Percentiles rank a stretch among this genome's conserved stretches.
phyloP scores from a whole-genome alignment of 768 basidiomycete species.

The Cyathus striatus region DNA sequence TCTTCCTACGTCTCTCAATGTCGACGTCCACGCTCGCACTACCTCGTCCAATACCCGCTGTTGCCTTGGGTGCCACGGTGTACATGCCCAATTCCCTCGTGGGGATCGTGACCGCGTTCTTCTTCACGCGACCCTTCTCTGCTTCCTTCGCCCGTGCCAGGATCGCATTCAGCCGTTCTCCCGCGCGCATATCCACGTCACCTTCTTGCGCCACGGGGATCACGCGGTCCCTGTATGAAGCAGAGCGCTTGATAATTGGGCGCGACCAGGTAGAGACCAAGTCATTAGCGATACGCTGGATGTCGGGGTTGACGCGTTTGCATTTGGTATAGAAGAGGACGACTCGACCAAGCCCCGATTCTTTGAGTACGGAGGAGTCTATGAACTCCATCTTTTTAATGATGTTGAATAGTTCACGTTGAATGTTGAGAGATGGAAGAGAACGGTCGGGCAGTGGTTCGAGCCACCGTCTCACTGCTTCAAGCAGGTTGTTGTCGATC shows the following conservation, averaged over 20 bases:
- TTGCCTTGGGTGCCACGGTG: constrained; percentile 68
- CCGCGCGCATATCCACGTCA: constrained; percentile 28
- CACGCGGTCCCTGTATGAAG: constrained; percentile 72
- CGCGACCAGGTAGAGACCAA: constrained; percentile 86
- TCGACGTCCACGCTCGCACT: constrained; percentile 68
- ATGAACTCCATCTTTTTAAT: constrained; percentile 89
- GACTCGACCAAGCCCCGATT: constrained; percentile 84
- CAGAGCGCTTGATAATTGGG: constrained; percentile 86
- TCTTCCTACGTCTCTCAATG: constrained; percentile 66
- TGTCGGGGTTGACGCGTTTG: constrained; percentile 80
- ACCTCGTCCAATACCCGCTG: constrained; percentile 43
- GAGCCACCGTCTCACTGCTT: constrained; percentile 86
- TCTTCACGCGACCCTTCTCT: constrained; percentile 65
- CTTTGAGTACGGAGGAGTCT: constrained; percentile 85
- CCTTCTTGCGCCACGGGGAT: constrained; percentile 52
- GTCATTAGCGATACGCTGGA: constrained; percentile 75
- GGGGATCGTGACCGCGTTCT: constrained; percentile 83
- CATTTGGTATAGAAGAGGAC: constrained; percentile 95
- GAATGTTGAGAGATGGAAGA: constrained; percentile 93
- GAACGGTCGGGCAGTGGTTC: constrained; percentile 93
- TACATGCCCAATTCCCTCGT: constrained; percentile 72
- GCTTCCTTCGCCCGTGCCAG: constrained; percentile 60
- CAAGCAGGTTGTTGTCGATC: constrained; percentile 90
- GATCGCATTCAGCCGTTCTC: constrained; percentile 64
- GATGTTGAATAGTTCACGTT: constrained; percentile 82